Evolutionary conservation across 2,329 filamentous ascomycete species (phyloP).

Genomic region (Exophiala dermatitidis): DNA sequence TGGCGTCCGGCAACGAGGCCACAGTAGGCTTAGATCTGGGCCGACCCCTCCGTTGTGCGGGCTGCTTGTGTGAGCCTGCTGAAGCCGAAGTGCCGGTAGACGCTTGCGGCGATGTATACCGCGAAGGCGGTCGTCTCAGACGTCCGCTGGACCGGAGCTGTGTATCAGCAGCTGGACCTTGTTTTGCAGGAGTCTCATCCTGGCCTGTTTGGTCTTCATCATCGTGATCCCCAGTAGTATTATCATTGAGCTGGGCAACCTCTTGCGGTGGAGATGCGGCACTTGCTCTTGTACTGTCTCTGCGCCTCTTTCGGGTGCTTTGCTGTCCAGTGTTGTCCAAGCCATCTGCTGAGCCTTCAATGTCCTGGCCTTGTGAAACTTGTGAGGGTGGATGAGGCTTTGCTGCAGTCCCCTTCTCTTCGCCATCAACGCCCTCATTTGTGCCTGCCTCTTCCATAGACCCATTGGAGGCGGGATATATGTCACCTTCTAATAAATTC

Average conservation of each 20-base stretch:
- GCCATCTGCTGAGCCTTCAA: neutral
- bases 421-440: no score
- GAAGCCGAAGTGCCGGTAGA: neutral
- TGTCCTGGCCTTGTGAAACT: no score
- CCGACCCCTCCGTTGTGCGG: neutral
- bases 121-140: conserved; percentile 4
- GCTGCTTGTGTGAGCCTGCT: neutral
- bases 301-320: neutral
- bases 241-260: neutral
- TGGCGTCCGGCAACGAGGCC: neutral
- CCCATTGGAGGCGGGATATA: neutral
- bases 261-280: neutral
- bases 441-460: neutral
- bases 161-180: neutral
- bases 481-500: no score
- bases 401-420: no score
- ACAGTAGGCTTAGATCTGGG: neutral
- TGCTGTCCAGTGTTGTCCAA: neutral
- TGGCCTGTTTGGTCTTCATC: neutral
- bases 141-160: conserved; percentile 11
- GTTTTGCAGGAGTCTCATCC: neutral
- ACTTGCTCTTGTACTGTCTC: neutral
- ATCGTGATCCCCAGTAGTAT: neutral
- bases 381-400: no score
- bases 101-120: neutral